Evolutionary conservation across 2,329 filamentous ascomycete species (phyloP).

Genomic region (Cucurbitaria berberidis): DNA sequence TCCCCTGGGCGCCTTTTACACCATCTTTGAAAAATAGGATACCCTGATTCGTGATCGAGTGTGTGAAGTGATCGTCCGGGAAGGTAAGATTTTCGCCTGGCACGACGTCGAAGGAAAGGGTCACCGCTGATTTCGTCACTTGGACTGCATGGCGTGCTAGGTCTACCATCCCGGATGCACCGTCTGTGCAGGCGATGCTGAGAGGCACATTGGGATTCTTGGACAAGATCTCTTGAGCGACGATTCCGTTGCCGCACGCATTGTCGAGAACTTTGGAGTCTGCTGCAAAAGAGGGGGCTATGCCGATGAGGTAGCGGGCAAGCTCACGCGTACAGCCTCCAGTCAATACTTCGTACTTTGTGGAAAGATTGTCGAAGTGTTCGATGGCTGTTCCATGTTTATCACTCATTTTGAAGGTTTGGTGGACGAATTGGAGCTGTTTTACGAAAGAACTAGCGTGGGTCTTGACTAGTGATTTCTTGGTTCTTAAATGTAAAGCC

Average conservation of each 20-base stretch:
- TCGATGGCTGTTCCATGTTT: neutral
- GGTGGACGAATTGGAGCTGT: neutral
- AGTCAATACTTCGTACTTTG: constrained; percentile 19
- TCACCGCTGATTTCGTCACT: neutral
- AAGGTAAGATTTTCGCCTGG: constrained; percentile 18
- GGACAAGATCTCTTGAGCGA: constrained; percentile 22
- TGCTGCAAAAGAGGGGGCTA: constrained; percentile 14
- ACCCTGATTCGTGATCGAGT: constrained; percentile 50
- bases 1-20: constrained; percentile 32
- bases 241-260: constrained; percentile 33
- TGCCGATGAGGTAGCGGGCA: constrained; percentile 17
- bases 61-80: constrained; percentile 42
- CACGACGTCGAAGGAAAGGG: constrained; percentile 3
- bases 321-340: constrained; percentile 24
- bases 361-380: neutral
- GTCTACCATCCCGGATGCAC: constrained; percentile 13
- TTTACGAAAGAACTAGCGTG: neutral
- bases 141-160: constrained; percentile 4
- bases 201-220: constrained; percentile 2
- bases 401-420: neutral
- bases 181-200: constrained; percentile 16
- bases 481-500: neutral
- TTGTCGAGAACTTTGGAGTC: constrained; percentile 31
- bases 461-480: too few relatives aligned
- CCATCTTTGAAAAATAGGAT: constrained; percentile 44